phyloP scores from a whole-genome alignment of 164 flowering plant genomes.

The Magnolia sinica region DNA sequence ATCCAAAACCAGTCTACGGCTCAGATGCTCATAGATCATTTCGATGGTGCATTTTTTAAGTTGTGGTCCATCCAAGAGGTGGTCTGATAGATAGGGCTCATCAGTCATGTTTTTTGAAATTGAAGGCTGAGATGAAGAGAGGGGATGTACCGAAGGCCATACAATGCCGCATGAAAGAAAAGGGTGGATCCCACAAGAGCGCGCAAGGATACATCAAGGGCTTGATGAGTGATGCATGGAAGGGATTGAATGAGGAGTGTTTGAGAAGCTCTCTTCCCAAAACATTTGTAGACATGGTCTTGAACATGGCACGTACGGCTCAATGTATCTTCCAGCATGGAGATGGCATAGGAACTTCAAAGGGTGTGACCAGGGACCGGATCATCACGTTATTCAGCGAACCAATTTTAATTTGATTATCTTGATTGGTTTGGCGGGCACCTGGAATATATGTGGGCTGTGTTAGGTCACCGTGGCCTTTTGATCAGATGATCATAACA shows the following conservation, averaged over 20 bases:
- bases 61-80: no score
- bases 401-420: not conserved
- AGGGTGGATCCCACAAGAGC: not conserved
- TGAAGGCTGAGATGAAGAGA: slow-evolving; percentile 5
- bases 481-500: no score
- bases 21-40: no score
- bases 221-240: not conserved
- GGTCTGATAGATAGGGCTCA: no score
- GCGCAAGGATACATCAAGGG: not conserved
- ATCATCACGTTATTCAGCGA: not conserved
- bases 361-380: slow-evolving; percentile 10
- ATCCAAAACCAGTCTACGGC: no score
- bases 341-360: slow-evolving; percentile 22
- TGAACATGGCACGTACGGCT: slow-evolving; percentile 24
- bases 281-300: not conserved
- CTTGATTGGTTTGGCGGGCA: no score
- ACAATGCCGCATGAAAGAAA: not conserved
- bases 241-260: slow-evolving; percentile 2
- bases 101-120: not conserved
- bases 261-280: slow-evolving; percentile 8
- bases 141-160: slow-evolving; percentile 2
- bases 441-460: no score
- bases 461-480: no score
- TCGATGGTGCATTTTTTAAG: no score
- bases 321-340: slow-evolving; percentile 23